Percentiles rank a stretch among this genome's conserved stretches.
These are phyloP conservation scores for Verbena officinalis DNA, from an alignment of 257 asterid genomes.

Conservation along the genomic window DNA sequence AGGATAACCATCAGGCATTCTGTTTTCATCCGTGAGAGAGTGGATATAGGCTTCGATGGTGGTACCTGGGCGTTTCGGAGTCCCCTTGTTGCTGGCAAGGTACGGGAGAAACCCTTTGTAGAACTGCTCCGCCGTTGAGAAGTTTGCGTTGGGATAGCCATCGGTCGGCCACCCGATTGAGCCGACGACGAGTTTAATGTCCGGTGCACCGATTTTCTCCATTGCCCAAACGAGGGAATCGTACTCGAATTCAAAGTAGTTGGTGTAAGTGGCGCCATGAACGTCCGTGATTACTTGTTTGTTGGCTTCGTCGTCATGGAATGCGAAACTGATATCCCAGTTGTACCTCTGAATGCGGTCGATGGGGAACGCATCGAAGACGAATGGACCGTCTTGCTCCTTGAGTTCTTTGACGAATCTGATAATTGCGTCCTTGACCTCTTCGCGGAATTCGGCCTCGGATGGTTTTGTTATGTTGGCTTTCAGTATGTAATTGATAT, in stretches of 20 bases:
- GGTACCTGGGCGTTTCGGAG: slow-evolving; percentile 45
- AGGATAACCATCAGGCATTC: not conserved
- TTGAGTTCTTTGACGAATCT: not conserved
- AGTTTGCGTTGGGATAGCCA: slow-evolving; percentile 33
- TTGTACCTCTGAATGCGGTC: fast-evolving
- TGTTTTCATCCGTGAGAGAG: slow-evolving; percentile 38
- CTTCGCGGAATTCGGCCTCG: slow-evolving; percentile 38
- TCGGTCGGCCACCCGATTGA: slow-evolving; percentile 61
- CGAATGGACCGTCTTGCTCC: slow-evolving; percentile 19
- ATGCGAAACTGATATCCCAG: slow-evolving; percentile 32
- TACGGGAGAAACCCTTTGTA: slow-evolving; percentile 32
- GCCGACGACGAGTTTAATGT: slow-evolving; percentile 27
- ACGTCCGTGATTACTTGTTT: slow-evolving; percentile 4
- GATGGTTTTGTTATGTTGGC: slow-evolving; percentile 40
- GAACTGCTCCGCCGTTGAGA: slow-evolving; percentile 36
- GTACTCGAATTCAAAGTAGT: slow-evolving; percentile 33
- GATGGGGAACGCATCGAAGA: slow-evolving; percentile 30
- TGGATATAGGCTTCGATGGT: slow-evolving; percentile 34
- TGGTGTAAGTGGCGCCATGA: slow-evolving; percentile 33
- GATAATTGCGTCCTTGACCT: slow-evolving; percentile 16
- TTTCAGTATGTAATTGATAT: not conserved
- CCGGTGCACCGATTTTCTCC: slow-evolving; percentile 14
- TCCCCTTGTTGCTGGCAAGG: slow-evolving; percentile 35
- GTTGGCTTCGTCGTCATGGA: slow-evolving; percentile 29
- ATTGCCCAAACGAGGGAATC: slow-evolving; percentile 46